Conservation (phyloP, 2,329 filamentous ascomycete species). For the Lojkania enalia region DNA sequence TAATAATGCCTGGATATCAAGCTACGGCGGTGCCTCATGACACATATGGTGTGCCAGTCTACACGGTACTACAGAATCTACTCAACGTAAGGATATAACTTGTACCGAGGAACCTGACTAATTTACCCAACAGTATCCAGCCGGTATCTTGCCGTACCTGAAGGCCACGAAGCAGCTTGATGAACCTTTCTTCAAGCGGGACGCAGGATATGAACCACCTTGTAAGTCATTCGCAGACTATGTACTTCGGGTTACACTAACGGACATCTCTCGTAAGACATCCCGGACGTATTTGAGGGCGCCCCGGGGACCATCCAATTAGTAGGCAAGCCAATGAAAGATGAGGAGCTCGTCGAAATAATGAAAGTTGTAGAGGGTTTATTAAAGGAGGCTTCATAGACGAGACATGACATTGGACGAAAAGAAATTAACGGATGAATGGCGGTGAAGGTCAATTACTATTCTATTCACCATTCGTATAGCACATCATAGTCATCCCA, state of each 20-base stretch:
- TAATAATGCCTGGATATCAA: constrained; percentile 55
- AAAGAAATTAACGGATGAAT: no score
- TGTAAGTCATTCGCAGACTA: constrained; percentile 29
- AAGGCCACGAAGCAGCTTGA: constrained; percentile 50
- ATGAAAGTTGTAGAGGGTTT: constrained; percentile 37
- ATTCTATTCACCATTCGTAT: no score
- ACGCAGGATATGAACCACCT: constrained; percentile 38
- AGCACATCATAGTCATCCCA: no score
- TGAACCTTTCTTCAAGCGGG: constrained; percentile 31
- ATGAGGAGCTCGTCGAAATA: constrained; percentile 50
- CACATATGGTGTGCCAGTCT: constrained; percentile 51
- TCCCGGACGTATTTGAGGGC: constrained; percentile 47
- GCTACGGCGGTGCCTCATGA: constrained; percentile 58
- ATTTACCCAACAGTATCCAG: constrained; percentile 49
- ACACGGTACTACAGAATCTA: constrained; percentile 57
- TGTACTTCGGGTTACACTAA: not conserved
- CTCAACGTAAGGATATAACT: constrained; percentile 50
- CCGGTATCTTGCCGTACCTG: constrained; percentile 53
- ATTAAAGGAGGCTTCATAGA: constrained; percentile 6
- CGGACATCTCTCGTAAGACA: constrained; percentile 44
- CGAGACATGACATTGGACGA: no score
- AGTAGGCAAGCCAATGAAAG: constrained; percentile 51
- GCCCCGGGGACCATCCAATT: constrained; percentile 54
- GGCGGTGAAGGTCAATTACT: no score
- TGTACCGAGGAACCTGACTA: constrained; percentile 3